Evolutionary conservation across 2,329 filamentous ascomycete genomes (phyloP), one percentile per base, ranked within the genome.

Genomic region (Trematosphaeria pertusa): DNA sequence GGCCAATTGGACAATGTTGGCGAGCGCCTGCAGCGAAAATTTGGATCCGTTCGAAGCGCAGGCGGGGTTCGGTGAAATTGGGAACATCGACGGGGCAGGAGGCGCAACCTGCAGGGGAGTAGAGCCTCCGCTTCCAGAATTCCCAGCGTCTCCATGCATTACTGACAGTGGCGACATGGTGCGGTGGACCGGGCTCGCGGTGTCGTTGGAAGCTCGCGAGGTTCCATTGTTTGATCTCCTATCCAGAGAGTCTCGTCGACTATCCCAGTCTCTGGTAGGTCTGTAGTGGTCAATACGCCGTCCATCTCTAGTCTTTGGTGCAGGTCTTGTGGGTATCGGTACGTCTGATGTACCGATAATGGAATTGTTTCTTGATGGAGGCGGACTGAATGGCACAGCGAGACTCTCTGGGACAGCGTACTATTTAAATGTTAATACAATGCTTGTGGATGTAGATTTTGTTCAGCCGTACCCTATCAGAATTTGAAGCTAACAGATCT

Each of bases 71-170:
- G 39, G 12, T 7, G 30, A 34, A 12, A 14, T 34, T 21, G 61
- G 52, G 3, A 58, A 7, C 57, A 67, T 67, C 1, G 56, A 56
- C 15, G 65, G 60, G 4, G 50, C 60, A 5, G 30, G 42, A 17
- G 59, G 61, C 4, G 57, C 61, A 15, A 21, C 42, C 15, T 51
- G 58, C 18, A 48, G 39, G 9, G 65, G 60, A 14, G 59, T 64
- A 3, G 54, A 61, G 10, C 37, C 37, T 9, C 58, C 52, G 37
- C 56, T 66, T 7, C 41, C 56, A 40, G 41, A 35, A 8, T 38
- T 47, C 22, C 36, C 36, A 3, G 51, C 28, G 9, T 48, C 43
- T 3, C 32, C 43, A 19, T 48, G 45, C 18, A 21, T 31, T 10
- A 37, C 10, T 14, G 58, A 59, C 31, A 43, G 40, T 2, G 47